A percentile compares a stretch with the other conserved stretches of the same genome.
Conservation (phyloP, 2,329 filamentous ascomycete genomes). For the Epichloe gansuensis region DNA sequence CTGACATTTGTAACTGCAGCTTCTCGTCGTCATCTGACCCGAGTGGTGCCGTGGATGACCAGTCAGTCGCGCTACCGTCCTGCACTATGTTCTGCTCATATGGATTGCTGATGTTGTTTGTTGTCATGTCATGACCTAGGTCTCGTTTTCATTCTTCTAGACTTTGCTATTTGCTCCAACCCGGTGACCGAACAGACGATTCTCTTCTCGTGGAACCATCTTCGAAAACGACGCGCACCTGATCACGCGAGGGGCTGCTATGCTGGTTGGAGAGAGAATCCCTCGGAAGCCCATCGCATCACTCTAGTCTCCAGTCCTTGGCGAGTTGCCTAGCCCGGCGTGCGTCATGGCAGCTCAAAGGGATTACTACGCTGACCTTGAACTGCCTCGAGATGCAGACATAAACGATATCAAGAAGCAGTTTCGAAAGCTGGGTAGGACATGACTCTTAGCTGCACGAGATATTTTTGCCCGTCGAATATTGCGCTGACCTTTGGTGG, state of each 20-base stretch:
- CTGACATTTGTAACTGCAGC: background rate
- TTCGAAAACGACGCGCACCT: background rate
- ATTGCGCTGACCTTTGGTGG: slow-evolving; percentile 12
- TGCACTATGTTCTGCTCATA: background rate
- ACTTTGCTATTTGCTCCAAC: background rate
- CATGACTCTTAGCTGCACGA: background rate
- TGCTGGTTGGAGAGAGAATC: slow-evolving; percentile 7
- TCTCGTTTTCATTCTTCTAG: background rate
- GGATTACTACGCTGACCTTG: slow-evolving; percentile 80
- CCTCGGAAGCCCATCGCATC: background rate
- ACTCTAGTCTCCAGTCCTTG: background rate
- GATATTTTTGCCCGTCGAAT: background rate
- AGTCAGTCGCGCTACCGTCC: background rate
- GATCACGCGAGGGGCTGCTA: slow-evolving; percentile 3
- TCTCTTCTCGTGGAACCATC: background rate
- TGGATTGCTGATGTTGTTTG: background rate
- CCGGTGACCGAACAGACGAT: background rate
- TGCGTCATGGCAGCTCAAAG: slow-evolving; percentile 33
- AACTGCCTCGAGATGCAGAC: slow-evolving; percentile 54
- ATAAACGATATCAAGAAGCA: slow-evolving; percentile 72
- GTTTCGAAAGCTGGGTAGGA: slow-evolving; percentile 67
- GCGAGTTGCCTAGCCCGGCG: slow-evolving; percentile 5
- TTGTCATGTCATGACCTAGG: background rate
- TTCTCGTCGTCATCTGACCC: background rate
- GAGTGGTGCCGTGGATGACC: background rate